phyloP scores from a whole-genome alignment of 768 basidiomycete species.

The Phanerochaete carnosa region DNA sequence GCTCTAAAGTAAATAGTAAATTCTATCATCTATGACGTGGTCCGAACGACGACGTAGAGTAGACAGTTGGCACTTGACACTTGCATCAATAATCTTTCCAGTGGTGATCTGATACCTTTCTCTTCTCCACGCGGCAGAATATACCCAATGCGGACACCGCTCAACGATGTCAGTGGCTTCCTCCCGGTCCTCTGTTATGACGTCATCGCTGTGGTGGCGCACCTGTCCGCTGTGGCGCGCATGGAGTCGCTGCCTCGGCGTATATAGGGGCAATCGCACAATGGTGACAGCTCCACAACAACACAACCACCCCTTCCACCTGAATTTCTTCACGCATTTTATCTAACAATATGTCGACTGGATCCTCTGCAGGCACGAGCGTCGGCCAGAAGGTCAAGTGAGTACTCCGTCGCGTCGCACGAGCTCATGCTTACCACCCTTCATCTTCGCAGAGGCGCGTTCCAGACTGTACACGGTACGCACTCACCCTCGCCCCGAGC shows the following conservation, averaged over 20 bases:
- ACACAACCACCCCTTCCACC: not conserved
- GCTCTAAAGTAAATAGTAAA: no score
- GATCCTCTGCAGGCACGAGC: not conserved
- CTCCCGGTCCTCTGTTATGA: no score
- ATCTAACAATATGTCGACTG: not conserved
- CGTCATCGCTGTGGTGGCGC: not conserved
- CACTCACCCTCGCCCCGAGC: not conserved
- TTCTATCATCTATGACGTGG: no score
- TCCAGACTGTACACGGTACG: constrained; percentile 12
- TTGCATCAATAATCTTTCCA: no score
- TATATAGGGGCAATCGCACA: not conserved
- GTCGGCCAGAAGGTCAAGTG: constrained; percentile 15
- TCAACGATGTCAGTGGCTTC: no score
- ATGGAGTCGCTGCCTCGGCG: not conserved
- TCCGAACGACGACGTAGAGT: no score
- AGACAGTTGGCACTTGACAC: no score
- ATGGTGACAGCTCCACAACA: not conserved
- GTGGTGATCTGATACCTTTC: no score
- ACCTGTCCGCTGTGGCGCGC: not conserved
- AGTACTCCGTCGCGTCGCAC: not conserved
- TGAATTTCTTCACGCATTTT: not conserved
- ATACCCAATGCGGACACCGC: no score
- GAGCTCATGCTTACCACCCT: not conserved
- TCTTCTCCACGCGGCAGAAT: no score
- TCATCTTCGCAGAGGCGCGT: constrained; percentile 4